Base-by-base conservation (phyloP, 2,329 filamentous ascomycete genomes). In the Remersonia thermophila region DNA sequence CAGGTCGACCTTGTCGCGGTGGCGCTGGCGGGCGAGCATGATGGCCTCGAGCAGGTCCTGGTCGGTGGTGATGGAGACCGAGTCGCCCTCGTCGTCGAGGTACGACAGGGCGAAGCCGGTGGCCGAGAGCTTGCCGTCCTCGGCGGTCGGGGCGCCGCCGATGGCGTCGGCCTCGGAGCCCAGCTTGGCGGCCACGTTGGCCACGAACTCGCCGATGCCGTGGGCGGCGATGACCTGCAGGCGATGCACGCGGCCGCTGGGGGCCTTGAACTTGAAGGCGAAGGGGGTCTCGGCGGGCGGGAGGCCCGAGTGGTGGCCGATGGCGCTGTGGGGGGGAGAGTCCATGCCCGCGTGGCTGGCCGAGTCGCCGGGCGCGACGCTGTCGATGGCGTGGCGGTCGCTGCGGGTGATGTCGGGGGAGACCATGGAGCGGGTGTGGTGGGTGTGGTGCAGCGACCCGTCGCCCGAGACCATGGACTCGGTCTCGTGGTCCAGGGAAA, bases 261-360 rank as follows among this genome's bases (percentile, higher is more conserved):
- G 91, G 2, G 91, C 86, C 67, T 96, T 96, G 73, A 98, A 98
- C 60, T 98, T 98, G 77, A 98, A 98, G 3, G 89, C 77, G 61
- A 96, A 98, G 0, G 89, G 84, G 9, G 74, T 60, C 47, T 93
- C 83, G 50, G 83, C 73, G 2, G 72, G 65, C 3, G 66, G 61
- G 13, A 78, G 69, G 32, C 80, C 67, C 2, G 57, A 57, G 3
- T 54, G 51, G 30, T 77, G 59, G 7, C 69, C 57, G 15, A 75
- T 47, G 16, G 58, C 63, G 14, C 81, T 86, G 37, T 74, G 78
- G 14, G 77, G 66, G 10, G 83, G 85, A 2, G 82, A 85, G 32
- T 89, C 83, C 27, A 76, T 69, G 36, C 89, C 91, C 41, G 83
- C 76, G 51, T 96, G 91, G 4, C 91, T 98, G 32, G 91, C 91